Evolutionary conservation across 768 basidiomycete genomes (phyloP).

Genomic region (Podaxis sp.): DNA sequence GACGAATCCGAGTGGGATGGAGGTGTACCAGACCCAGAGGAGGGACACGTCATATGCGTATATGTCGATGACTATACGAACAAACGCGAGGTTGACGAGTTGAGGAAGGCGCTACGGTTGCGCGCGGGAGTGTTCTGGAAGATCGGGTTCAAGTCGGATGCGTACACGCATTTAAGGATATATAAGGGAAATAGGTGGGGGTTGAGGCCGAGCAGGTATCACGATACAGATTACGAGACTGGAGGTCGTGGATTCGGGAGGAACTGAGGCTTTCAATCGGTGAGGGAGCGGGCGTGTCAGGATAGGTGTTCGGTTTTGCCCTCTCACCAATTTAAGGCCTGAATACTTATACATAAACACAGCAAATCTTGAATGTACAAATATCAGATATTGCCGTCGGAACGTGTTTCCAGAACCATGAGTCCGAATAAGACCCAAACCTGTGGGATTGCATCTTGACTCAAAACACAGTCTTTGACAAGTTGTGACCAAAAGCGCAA

Average conservation of each 20-base stretch:
- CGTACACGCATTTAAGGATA: slow-evolving; percentile 36
- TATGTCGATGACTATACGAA: slow-evolving; percentile 28
- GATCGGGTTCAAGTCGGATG: slow-evolving; percentile 39
- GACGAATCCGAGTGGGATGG: background rate
- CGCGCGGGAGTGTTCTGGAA: slow-evolving; percentile 25
- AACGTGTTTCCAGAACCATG: no score
- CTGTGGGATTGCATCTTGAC: no score
- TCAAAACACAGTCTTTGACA: no score
- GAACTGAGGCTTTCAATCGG: background rate
- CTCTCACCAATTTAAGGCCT: no score
- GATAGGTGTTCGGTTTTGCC: no score
- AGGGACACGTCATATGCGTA: slow-evolving; percentile 35
- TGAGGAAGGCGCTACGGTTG: slow-evolving; percentile 31
- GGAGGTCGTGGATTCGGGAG: background rate
- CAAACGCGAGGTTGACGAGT: slow-evolving; percentile 24
- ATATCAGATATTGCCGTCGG: no score
- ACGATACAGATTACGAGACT: slow-evolving; percentile 15
- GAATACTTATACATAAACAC: no score
- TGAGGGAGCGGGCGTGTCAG: no score
- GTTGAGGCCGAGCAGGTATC: slow-evolving; percentile 32
- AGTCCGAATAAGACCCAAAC: no score
- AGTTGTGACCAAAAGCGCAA: no score
- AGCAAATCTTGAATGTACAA: no score
- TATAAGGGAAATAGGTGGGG: slow-evolving; percentile 34
- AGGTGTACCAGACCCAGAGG: slow-evolving; percentile 15